Conservation (phyloP, 2,329 filamentous ascomycete species). For the Ophiostoma quercus region DNA sequence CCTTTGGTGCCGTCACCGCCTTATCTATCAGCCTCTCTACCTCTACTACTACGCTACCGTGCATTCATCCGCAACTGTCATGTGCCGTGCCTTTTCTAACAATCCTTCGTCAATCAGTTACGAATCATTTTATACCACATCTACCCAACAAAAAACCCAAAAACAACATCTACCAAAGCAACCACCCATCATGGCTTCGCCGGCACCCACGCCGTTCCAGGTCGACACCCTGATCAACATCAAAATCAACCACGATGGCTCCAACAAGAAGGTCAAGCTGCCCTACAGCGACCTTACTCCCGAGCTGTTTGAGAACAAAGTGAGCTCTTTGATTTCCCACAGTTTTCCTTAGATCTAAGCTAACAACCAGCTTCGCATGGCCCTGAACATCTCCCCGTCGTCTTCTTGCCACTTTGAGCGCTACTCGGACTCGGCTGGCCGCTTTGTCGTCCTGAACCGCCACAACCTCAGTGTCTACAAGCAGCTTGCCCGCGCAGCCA, state of each 20-base stretch:
- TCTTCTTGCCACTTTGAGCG: conserved; percentile 72
- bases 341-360: neutral
- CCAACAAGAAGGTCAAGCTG: conserved; percentile 79
- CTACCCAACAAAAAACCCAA: neutral
- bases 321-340: conserved; percentile 44
- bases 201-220: neutral
- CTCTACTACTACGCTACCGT: neutral
- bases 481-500: conserved; percentile 91
- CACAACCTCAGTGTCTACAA: conserved; percentile 83
- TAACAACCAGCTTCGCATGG: conserved; percentile 57
- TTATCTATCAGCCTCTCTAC: neutral
- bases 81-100: conserved; percentile 13
- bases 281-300: conserved; percentile 78
- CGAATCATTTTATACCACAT: neutral
- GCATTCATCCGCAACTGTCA: neutral
- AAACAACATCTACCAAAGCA: neutral
- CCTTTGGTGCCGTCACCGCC: neutral
- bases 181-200: neutral
- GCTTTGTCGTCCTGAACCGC: conserved; percentile 73
- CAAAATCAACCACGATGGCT: conserved; percentile 75
- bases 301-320: conserved; percentile 66
- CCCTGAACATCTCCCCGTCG: conserved; percentile 60
- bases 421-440: conserved; percentile 85
- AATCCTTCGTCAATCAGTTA: neutral
- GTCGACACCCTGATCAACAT: conserved; percentile 74